Evolutionary conservation across 2,329 filamentous ascomycete genomes (phyloP).

Genomic region (Emergomyces africanus): DNA sequence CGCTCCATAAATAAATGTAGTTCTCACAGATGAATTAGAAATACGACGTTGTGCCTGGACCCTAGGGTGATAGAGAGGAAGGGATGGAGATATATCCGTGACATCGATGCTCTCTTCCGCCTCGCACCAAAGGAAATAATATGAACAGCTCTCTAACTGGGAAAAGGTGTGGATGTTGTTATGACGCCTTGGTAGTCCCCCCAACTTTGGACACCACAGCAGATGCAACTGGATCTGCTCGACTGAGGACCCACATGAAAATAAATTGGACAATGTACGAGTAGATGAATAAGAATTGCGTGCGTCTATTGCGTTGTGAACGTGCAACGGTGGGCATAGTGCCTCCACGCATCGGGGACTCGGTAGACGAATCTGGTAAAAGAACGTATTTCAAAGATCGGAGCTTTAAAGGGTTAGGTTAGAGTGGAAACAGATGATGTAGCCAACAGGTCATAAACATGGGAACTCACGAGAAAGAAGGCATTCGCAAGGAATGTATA

Average conservation of each 20-base stretch:
- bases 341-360: slow-evolving; percentile 47
- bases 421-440: not conserved
- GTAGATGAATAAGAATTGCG: slow-evolving; percentile 87
- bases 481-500: slow-evolving; percentile 94
- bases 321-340: slow-evolving; percentile 61
- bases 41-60: not conserved
- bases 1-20: not conserved
- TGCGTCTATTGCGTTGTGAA: slow-evolving; percentile 73
- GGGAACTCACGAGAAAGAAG: slow-evolving; percentile 69
- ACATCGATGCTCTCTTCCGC: not conserved
- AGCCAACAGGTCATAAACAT: not conserved
- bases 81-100: not conserved
- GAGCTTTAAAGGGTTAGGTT: slow-evolving; percentile 43
- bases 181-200: slow-evolving; percentile 3
- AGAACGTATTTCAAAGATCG: slow-evolving; percentile 93
- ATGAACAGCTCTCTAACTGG: not conserved
- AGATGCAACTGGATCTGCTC: slow-evolving; percentile 33
- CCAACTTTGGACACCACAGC: slow-evolving; percentile 9
- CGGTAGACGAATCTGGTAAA: slow-evolving; percentile 64
- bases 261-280: slow-evolving; percentile 87
- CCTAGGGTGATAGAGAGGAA: not conserved
- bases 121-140: not conserved
- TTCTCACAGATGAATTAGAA: not conserved
- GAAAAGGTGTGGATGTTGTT: not conserved
- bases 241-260: slow-evolving; percentile 77